Evolutionary conservation across 2,329 filamentous ascomycete species (phyloP).

Genomic region (Apiospora koreana): DNA sequence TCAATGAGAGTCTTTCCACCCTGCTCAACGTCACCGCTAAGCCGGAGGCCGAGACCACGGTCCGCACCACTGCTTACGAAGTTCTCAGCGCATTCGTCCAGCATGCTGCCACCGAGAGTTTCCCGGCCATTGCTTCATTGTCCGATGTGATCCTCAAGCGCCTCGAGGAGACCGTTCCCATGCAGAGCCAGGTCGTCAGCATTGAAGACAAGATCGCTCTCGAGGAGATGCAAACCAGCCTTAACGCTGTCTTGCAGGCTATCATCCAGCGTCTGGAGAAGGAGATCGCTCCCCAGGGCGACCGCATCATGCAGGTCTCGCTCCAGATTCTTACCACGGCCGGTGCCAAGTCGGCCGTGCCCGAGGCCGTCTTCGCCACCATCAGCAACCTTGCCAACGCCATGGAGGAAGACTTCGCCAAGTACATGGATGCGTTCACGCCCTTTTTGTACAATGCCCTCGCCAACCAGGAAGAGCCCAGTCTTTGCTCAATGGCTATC

Average conservation of each 20-base stretch:
- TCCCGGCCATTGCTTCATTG: conserved; percentile 76
- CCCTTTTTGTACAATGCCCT: conserved; percentile 94
- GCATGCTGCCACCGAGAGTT: conserved; percentile 84
- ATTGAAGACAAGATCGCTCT: conserved; percentile 95
- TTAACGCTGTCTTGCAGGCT: conserved; percentile 86
- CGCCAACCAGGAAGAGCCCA: conserved; percentile 92
- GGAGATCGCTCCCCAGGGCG: conserved; percentile 86
- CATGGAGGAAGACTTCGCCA: conserved; percentile 88
- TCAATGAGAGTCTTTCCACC: conserved; percentile 86
- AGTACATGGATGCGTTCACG: conserved; percentile 96
- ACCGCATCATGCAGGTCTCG: conserved; percentile 89
- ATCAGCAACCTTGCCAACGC: conserved; percentile 91
- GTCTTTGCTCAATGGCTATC: conserved; percentile 94
- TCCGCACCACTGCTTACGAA: conserved; percentile 95
- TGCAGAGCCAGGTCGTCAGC: conserved; percentile 92
- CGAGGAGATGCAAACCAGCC: conserved; percentile 96
- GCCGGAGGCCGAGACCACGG: conserved; percentile 78
- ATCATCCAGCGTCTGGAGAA: conserved; percentile 90
- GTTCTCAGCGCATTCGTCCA: conserved; percentile 93
- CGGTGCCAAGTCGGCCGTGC: conserved; percentile 86
- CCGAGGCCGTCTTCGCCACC: conserved; percentile 89
- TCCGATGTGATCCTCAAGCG: conserved; percentile 89
- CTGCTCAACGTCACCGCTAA: conserved; percentile 85
- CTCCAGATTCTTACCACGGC: conserved; percentile 78
- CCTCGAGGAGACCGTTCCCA: conserved; percentile 82